Evolutionary conservation across 2,329 filamentous ascomycete species (phyloP), one percentile per base, ranked within the genome.

Genomic region (Westerdykella ornata): DNA sequence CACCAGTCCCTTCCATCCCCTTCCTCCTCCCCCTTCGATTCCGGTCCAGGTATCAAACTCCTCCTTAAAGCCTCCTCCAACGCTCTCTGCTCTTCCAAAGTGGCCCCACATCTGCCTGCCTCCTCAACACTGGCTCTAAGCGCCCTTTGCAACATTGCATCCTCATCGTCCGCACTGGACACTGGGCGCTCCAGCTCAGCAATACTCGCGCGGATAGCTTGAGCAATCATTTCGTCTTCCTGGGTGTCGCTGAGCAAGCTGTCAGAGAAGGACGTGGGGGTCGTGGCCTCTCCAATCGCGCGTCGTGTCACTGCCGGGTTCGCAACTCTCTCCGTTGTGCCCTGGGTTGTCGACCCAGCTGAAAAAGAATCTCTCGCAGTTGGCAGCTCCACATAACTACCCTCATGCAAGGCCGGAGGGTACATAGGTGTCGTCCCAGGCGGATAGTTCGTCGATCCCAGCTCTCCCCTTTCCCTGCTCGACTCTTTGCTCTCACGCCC

Each of bases 161-260:
- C 65, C 14, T 73, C 67, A 32, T 70, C 65, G 35, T 67, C 60
- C n/a, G 59, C 57, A 2, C 47, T 59, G 14, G 65, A 53, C 6
- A 58, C 53, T 7, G 55, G 53, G 13, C 57, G 52, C 42, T 75
- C 68, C 7, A 81, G 61, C 51, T 85, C 80, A 12, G 68, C 69
- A 13, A 92, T 72, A 47, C 83, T 87, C 4, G 84, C 80, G 12
- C 84, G 74, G 38, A 94, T 84, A 1, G 85, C 85, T 15, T 78
- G 73, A 57, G 88, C 86, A 36, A 94, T 74, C 44, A 77, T 71
- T 16, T 73, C 74, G 54, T 92, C 87, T 60, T 92, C 84, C 15
- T 78, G 73, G 0, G 72, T 58, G 47, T 90, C 74, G 9, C 86
- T 85, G 1, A 70, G 73, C 0, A 84, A 88, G 0, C 84, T 88